phyloP scores from a whole-genome alignment of 805 yeast species.

The Nakazawaea pomicola region DNA sequence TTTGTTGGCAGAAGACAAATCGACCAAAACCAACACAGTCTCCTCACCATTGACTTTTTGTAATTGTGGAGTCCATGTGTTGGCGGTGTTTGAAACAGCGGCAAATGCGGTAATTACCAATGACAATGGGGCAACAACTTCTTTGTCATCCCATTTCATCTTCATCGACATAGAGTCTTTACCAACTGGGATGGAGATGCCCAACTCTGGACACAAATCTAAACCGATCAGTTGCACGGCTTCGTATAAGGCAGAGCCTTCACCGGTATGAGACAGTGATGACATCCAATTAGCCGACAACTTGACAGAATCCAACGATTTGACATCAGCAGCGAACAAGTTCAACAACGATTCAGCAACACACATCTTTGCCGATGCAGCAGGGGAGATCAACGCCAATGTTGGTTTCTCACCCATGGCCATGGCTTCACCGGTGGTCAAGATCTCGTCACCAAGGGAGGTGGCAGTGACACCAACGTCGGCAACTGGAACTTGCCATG shows the following conservation, averaged over 20 bases:
- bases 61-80: conserved; percentile 93
- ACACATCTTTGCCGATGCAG: conserved; percentile 90
- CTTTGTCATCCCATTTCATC: conserved; percentile 93
- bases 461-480: conserved; percentile 96
- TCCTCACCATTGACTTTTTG: conserved; percentile 42
- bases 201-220: conserved; percentile 90
- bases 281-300: conserved; percentile 99
- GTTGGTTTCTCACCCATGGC: conserved; percentile 97
- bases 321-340: conserved; percentile 83
- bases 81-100: conserved; percentile 77
- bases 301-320: conserved; percentile 67
- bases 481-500: conserved; percentile 99
- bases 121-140: conserved; percentile 93
- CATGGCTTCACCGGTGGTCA: conserved; percentile 90
- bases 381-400: conserved; percentile 79
- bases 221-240: conserved; percentile 96
- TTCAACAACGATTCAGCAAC: conserved; percentile 93
- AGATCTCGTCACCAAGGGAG: conserved; percentile 68
- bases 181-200: conserved; percentile 93
- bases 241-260: conserved; percentile 90
- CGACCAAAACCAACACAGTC: conserved; percentile 72
- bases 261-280: conserved; percentile 91
- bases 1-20: conserved; percentile 51
- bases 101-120: conserved; percentile 88
- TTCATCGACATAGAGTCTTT: conserved; percentile 99